Evolutionary conservation across 2,329 filamentous ascomycete species (phyloP), one percentile per base, ranked within the genome.

Genomic region (Cercospora sp.): DNA sequence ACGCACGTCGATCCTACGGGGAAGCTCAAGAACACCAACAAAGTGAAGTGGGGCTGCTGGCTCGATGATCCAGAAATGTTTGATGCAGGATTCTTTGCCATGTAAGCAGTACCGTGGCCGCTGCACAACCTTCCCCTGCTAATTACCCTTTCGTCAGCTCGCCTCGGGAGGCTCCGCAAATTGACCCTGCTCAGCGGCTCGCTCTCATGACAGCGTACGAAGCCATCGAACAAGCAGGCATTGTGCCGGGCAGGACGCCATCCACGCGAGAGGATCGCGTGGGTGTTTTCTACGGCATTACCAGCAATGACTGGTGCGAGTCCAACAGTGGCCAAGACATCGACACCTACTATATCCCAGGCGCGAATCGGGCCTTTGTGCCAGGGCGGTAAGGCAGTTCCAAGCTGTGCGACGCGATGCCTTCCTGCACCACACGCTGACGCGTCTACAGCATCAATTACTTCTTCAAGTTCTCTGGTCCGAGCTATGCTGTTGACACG

Each of bases 51-150:
- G 13, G 80, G 81, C 5, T 79, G 76, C 61, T 82, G 78, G 60
- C 45, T 66, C 21, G 72, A 81, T 21, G 73, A 80, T 18, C 51
- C 81, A 0, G 80, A 76, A 0, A 37, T 74, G 1, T 82, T 82
- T 66, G 81, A 82, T 69, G 66, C 77, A 2, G 70, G 70, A 0
- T 80, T 82, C 66, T 82, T 82, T 72, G 77, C 79, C 57, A 81
- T 82, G 32, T 37, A 37, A 37, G 32, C 32, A 37, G 12, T 12
- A 37, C 7, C 12, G 12, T 37, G 32, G 32, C 32, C 8, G 32
- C 32, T 12, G 32, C 12, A 37, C 12, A 12, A 37, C 32, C 7
- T 37, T 37, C 32, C 12, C 32, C 32, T 37, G 32, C 32, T 37
- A 37, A 37, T 37, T 37, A 37, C 32, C 7, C 12, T 12, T 8